Conservation (phyloP, 177 flowering plant genomes). For the Telopea speciosissima region DNA sequence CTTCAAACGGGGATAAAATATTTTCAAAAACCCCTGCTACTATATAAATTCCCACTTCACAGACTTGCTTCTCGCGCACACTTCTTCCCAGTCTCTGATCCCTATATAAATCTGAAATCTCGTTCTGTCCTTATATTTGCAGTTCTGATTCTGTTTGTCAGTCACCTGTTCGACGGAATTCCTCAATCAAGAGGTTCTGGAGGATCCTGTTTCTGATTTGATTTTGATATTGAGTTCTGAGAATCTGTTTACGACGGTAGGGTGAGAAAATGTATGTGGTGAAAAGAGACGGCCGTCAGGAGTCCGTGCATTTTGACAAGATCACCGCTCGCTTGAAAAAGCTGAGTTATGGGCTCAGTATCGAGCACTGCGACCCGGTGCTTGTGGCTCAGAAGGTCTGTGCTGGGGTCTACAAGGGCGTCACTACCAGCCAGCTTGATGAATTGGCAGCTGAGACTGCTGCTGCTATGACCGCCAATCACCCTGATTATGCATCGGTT, state of each 20-base stretch:
- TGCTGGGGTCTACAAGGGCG: constrained; percentile 96
- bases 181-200: background rate
- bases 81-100: constrained; percentile 1
- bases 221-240: background rate
- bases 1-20: background rate
- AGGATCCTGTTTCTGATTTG: background rate
- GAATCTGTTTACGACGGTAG: constrained; percentile 2
- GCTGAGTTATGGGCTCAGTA: constrained; percentile 85
- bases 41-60: background rate
- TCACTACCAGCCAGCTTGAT: constrained; percentile 95
- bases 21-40: background rate
- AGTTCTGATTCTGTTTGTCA: background rate
- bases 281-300: constrained; percentile 32
- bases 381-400: constrained; percentile 95
- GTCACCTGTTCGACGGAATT: constrained; percentile 8
- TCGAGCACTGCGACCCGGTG: constrained; percentile 95
- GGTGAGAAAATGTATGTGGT: constrained; percentile 51
- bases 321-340: constrained; percentile 55
- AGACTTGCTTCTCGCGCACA: constrained; percentile 3
- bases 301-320: constrained; percentile 32
- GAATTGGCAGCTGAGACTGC: constrained; percentile 97
- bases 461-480: constrained; percentile 93
- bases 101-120: background rate
- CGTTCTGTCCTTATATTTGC: background rate
- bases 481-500: constrained; percentile 95